Evolutionary conservation across 768 basidiomycete genomes (phyloP), one percentile per base, ranked within the genome.

Genomic region (Calocybe indica): DNA sequence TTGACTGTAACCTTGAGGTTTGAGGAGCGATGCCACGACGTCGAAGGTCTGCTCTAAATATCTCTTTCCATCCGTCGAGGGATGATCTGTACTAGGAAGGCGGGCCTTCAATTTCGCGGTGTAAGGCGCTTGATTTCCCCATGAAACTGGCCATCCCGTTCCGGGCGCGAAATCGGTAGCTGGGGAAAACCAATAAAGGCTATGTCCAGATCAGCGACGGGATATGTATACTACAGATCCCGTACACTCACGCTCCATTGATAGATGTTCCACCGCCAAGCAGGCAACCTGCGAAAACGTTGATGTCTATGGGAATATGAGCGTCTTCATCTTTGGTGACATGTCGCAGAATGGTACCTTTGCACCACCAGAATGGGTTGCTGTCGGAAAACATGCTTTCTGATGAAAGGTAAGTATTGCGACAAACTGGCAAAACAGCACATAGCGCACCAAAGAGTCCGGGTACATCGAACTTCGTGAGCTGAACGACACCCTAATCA

Each of bases 391-490:
- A 84, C 77, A 82, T 76, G 37, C 78, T 75, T 63, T 84, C 79
- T 72, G 29, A 41, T 7, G 15, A 28, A 8, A 29, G 29, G 28
- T 43, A 5, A 15, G 28, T 31, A 14, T 41, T 6, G 15, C 34
- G 31, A 11, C 33, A 33, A 29, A n/a, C 4, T 1, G 31, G 22
- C n/a, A n/a, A 22, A 47, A 37, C 43, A 6, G 32, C 32, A 35
- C 49, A 40, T 2, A 10, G 43, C 58, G 43, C 44, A 62, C 69
- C 68, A 56, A 82, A 84, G 37, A 81, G 56, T 54, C 82, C 81
- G 14, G 81, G 81, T 47, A 81, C 65, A 52, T 84, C 82, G 58
- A 82, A 83, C 55, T 82, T 82, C 5, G 82, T 84, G 46, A 80
- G 61, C 79, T 82, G 54, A 6, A 41, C 29, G 28, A 6, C 46